Evolutionary conservation across 2,329 filamentous ascomycete species (phyloP), one percentile per base, ranked within the genome.

Genomic region (Aspergillus nomiae): DNA sequence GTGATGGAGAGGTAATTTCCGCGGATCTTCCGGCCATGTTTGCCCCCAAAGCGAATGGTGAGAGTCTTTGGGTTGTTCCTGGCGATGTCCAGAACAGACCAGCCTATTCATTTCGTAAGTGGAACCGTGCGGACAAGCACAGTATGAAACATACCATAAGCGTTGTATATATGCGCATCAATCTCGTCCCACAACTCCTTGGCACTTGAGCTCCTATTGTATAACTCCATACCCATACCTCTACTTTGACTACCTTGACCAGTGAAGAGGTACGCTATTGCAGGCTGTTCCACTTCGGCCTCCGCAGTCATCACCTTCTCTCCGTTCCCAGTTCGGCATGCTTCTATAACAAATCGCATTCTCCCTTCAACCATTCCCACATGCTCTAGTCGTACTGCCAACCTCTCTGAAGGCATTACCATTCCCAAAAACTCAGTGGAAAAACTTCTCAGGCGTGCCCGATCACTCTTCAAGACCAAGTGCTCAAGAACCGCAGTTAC

Each of bases 221-320:
- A 98, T 60, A 98, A 85, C 73, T 97, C 94, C 94, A 98, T 98
- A 78, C 94, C 94, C 94, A 98, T 98, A 66, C 94, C 94, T 79
- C 97, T 94, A 80, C 97, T 94, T 79, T 98, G 94, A 58, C 93
- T 97, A 71, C 94, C 94, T 80, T 98, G 94, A 59, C 94, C 94
- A 64, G 94, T 98, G 80, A 98, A 98, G 69, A 98, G 91, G 74
- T 98, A 98, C 9, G 94, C 89, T 0, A 94, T 95, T 32, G 94
- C 91, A 12, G 94, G 94, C 78, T 98, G 95, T 80, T 98, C 94
- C 59, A 98, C 92, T 79, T 97, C 94, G 30, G 94, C 94, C 80
- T 97, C 92, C 73, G 91, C 94, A 59, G 96, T 84, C 7, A 98
- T 84, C 8, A 97, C 92, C 84, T 96, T 97, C 70, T 97, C 94